These are phyloP conservation scores for Saturnispora besseyi DNA, from an alignment of 805 yeast genomes.

Conservation along the genomic window DNA sequence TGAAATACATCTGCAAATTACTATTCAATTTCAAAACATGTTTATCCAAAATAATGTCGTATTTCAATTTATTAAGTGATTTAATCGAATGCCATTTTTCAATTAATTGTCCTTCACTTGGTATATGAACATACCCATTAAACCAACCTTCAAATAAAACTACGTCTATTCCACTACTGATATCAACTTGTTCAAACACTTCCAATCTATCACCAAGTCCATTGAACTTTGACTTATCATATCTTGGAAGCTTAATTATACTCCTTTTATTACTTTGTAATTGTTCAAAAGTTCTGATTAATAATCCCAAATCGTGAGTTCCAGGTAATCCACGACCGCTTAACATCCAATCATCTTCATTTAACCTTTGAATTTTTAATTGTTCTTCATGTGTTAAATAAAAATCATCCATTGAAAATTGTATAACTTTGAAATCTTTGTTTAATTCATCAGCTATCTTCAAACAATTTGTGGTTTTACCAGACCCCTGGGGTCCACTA, in stretches of 20 bases:
- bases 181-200: conserved; percentile 30
- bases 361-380: conserved; percentile 29
- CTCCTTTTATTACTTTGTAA: conserved; percentile 20
- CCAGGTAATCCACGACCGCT: conserved; percentile 87
- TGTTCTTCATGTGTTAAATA: conserved; percentile 66
- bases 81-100: conserved; percentile 22
- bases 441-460: conserved; percentile 31
- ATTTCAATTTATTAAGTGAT: conserved; percentile 13
- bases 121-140: conserved; percentile 54
- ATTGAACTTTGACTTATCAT: conserved; percentile 61
- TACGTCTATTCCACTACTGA: conserved; percentile 41
- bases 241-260: conserved; percentile 45
- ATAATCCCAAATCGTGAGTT: conserved; percentile 66
- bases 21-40: conserved; percentile 40
- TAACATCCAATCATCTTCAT: conserved; percentile 37
- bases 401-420: conserved; percentile 77
- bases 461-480: conserved; percentile 52
- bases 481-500: conserved; percentile 75
- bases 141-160: conserved; percentile 93
- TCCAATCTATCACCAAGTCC: conserved; percentile 77
- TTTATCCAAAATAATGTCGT: conserved; percentile 11
- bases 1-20: conserved; percentile 39
- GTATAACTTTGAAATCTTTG: conserved; percentile 21
- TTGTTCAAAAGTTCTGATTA: conserved; percentile 29
- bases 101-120: conserved; percentile 23